A percentile compares a stretch with the other conserved stretches of the same genome.
Evolutionary conservation across 768 basidiomycete genomes (phyloP).

Genomic region (Leccinum fibrillosum): DNA sequence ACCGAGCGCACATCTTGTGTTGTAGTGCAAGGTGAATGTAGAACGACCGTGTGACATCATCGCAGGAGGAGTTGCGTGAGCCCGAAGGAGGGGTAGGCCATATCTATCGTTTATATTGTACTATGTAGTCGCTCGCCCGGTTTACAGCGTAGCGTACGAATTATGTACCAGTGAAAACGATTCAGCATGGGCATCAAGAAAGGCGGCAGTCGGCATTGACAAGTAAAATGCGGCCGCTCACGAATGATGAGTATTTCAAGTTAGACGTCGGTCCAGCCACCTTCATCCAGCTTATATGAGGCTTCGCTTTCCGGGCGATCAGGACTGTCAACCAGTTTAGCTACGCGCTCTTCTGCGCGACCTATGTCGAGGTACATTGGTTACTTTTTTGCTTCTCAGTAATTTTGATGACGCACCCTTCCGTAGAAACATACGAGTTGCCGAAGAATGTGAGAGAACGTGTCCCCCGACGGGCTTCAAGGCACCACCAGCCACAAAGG

Average conservation of each 20-base stretch:
- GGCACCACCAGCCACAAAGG: slow-evolving; percentile 91
- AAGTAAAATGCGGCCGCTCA: neutral
- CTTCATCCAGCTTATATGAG: slow-evolving; percentile 88
- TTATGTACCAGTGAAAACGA: neutral
- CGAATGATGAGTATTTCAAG: slow-evolving; percentile 14
- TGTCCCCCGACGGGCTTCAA: slow-evolving; percentile 91
- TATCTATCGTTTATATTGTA: too few relatives aligned
- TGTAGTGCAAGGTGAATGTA: too few relatives aligned
- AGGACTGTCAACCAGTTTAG: slow-evolving; percentile 86
- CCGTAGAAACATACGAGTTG: slow-evolving; percentile 81
- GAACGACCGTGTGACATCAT: too few relatives aligned
- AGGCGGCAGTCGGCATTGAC: neutral
- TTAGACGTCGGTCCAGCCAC: slow-evolving; percentile 83
- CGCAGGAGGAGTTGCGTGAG: too few relatives aligned
- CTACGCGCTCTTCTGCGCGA: slow-evolving; percentile 87
- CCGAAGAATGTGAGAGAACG: slow-evolving; percentile 84
- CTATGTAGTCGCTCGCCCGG: neutral
- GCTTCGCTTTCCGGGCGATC: slow-evolving; percentile 89
- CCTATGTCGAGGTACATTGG: slow-evolving; percentile 40
- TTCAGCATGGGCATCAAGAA: neutral
- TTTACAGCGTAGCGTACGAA: neutral
- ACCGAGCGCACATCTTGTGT: too few relatives aligned
- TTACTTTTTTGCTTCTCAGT: neutral
- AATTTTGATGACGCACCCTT: slow-evolving; percentile 52
- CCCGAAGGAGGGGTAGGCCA: too few relatives aligned